phyloP scores from a whole-genome alignment of 2,329 filamentous ascomycete species.

The Juglanconis juglandina region DNA sequence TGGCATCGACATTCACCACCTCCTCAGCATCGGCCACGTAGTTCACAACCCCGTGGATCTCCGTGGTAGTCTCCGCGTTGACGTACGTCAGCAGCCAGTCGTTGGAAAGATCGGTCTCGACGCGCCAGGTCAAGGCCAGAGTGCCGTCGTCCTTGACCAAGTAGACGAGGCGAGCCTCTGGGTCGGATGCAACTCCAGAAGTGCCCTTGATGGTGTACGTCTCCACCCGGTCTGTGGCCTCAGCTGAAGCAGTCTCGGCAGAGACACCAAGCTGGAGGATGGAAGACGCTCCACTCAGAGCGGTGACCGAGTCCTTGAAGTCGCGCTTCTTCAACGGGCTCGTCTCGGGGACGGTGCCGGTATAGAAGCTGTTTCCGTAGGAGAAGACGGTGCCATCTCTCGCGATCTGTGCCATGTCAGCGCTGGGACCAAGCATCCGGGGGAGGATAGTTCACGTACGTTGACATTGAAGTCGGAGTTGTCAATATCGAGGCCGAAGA shows the following conservation, averaged over 20 bases:
- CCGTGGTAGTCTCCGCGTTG: slow-evolving; percentile 43
- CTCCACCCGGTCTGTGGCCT: slow-evolving; percentile 33
- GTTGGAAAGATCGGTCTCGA: slow-evolving; percentile 54
- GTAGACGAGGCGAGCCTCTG: slow-evolving; percentile 54
- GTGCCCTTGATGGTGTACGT: slow-evolving; percentile 45
- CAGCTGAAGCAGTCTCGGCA: slow-evolving; percentile 36
- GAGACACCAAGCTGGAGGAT: slow-evolving; percentile 39
- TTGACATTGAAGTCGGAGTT: slow-evolving; percentile 61
- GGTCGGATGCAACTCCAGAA: slow-evolving; percentile 46
- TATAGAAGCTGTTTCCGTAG: slow-evolving; percentile 48
- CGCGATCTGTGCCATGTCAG: slow-evolving; percentile 36
- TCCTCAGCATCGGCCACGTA: slow-evolving; percentile 44
- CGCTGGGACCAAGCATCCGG: not conserved
- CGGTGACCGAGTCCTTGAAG: slow-evolving; percentile 40
- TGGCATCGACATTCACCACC: slow-evolving; percentile 29
- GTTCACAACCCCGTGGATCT: slow-evolving; percentile 53
- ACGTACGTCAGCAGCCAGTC: slow-evolving; percentile 61
- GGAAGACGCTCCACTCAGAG: slow-evolving; percentile 38
- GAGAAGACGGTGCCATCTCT: slow-evolving; percentile 55
- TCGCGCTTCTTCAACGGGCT: slow-evolving; percentile 38
- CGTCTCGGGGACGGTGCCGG: slow-evolving; percentile 39
- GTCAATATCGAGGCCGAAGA: slow-evolving; percentile 56
- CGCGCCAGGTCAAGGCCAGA: slow-evolving; percentile 52
- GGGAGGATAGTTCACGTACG: slow-evolving; percentile 34
- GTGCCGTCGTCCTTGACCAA: slow-evolving; percentile 44